phyloP scores from a whole-genome alignment of 2,329 filamentous ascomycete species.

The Pyricularia pennisetigena region DNA sequence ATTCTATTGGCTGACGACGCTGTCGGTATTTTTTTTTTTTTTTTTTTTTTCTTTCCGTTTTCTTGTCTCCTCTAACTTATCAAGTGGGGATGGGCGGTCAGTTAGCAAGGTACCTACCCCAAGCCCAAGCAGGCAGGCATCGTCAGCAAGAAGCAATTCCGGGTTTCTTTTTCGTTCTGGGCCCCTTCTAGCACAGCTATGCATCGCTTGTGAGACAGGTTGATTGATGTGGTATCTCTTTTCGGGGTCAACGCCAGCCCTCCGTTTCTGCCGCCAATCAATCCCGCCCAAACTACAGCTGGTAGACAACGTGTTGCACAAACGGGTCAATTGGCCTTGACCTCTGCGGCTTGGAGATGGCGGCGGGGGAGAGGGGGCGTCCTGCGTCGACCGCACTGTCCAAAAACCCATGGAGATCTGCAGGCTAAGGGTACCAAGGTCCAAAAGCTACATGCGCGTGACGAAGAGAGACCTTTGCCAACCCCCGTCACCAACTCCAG shows the following conservation, averaged over 20 bases:
- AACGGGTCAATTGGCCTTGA: neutral
- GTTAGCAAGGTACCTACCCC: neutral
- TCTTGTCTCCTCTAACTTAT: neutral
- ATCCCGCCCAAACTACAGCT: neutral
- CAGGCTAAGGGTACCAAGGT: neutral
- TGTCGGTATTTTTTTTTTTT: neutral
- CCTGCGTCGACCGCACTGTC: neutral
- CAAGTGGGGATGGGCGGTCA: conserved; percentile 1
- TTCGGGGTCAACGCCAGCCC: neutral
- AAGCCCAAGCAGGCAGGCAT: neutral
- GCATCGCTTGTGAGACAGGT: neutral
- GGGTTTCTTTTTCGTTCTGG: neutral
- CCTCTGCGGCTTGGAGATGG: neutral
- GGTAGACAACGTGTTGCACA: neutral
- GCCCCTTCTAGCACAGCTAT: neutral
- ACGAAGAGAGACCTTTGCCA: neutral
- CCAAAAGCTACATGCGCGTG: neutral
- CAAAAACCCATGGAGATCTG: neutral
- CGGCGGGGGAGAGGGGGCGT: neutral
- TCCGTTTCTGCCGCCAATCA: neutral
- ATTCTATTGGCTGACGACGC: neutral
- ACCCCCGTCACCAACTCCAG: no score
- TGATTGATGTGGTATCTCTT: neutral
- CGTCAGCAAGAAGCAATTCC: neutral
- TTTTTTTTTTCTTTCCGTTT: neutral